Evolutionary conservation across 441 rosid genomes (phyloP).

Genomic region (Corymbia calophylla): DNA sequence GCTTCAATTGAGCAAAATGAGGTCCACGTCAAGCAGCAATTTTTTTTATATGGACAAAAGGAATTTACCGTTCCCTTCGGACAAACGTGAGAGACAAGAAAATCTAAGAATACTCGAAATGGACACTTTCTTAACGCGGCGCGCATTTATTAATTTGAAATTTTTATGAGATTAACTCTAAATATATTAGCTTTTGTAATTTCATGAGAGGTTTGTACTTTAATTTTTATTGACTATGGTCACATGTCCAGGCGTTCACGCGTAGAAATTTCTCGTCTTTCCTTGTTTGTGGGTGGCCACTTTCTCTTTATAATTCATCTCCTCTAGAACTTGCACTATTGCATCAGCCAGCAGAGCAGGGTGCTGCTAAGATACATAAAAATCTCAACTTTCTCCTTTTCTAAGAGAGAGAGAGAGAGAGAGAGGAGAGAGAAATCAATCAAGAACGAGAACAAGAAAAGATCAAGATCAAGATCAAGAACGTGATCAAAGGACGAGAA

Average conservation of each 20-base stretch:
- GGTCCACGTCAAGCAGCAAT: neutral
- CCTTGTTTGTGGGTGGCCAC: neutral
- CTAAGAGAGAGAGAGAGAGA: neutral
- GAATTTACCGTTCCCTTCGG: neutral
- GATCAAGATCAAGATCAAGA: neutral
- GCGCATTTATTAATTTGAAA: accelerated
- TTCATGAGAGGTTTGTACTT: neutral
- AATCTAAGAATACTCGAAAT: neutral
- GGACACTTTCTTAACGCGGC: neutral
- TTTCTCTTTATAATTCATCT: neutral
- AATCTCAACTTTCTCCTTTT: neutral
- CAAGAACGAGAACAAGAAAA: neutral
- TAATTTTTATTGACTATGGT: neutral
- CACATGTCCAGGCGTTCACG: neutral
- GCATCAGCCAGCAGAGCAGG: neutral
- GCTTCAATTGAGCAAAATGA: neutral
- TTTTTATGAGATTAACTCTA: neutral
- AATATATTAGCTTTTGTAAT: neutral
- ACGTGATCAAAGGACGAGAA: neutral
- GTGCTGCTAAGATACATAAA: neutral
- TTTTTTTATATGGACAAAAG: neutral
- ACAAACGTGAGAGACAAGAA: neutral
- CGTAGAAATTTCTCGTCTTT: neutral
- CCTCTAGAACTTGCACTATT: neutral
- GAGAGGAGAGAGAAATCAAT: neutral